Evolutionary conservation across 1,284 basidiomycete species (phyloP).

Genomic region (Apiotrichum gracile): DNA sequence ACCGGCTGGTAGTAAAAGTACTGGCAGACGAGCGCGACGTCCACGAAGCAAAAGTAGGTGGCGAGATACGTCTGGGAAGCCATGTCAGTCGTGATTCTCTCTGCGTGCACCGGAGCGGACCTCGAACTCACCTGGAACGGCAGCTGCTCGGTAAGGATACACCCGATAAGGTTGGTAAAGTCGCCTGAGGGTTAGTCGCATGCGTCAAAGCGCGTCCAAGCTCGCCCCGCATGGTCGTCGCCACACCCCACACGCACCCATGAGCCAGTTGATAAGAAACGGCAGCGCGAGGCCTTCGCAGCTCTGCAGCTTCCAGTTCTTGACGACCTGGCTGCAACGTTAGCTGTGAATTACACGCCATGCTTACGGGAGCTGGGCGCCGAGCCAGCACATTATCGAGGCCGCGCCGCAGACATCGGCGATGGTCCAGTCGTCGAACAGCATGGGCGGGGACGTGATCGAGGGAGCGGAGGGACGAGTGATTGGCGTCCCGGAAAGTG

Average conservation of each 20-base stretch:
- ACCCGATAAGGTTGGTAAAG: slow-evolving; percentile 77
- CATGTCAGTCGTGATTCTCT: neutral
- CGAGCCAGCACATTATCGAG: slow-evolving; percentile 81
- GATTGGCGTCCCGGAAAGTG: too few species aligned
- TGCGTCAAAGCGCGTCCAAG: neutral
- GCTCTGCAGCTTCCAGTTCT: slow-evolving; percentile 67
- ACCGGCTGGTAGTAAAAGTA: slow-evolving; percentile 63
- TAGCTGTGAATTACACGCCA: slow-evolving; percentile 47
- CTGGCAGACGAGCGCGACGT: slow-evolving; percentile 65
- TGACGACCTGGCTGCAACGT: slow-evolving; percentile 63
- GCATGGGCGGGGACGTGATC: neutral
- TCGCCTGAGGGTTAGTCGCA: slow-evolving; percentile 58
- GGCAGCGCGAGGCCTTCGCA: slow-evolving; percentile 82
- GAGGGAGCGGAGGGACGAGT: too few species aligned
- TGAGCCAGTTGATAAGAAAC: slow-evolving; percentile 83
- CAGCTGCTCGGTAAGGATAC: slow-evolving; percentile 83
- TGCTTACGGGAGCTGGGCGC: slow-evolving; percentile 91
- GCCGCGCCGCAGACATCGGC: slow-evolving; percentile 53
- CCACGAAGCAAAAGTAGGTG: slow-evolving; percentile 75
- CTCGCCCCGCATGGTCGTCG: neutral
- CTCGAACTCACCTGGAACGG: slow-evolving; percentile 78
- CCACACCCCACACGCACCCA: slow-evolving; percentile 55
- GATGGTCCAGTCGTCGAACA: slow-evolving; percentile 7
- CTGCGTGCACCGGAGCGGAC: neutral
- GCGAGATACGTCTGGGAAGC: slow-evolving; percentile 75